Conservation (phyloP, 148 eudicot genomes). For the Chenopodium suecicum region DNA sequence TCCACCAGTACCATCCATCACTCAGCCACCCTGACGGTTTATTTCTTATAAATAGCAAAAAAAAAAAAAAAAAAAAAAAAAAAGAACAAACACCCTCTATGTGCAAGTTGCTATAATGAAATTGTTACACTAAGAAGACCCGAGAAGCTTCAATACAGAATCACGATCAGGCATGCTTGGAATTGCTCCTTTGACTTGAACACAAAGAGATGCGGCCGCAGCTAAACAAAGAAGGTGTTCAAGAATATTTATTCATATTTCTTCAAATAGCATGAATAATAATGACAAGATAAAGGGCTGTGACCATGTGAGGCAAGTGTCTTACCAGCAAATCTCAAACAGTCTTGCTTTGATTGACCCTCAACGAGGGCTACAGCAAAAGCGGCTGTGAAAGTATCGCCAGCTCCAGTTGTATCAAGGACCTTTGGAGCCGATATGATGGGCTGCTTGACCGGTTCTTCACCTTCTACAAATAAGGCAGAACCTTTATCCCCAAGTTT, state of each 20-base stretch:
- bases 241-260: not conserved
- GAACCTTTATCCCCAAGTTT: conserved; percentile 89
- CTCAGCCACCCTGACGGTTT: not conserved
- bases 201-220: conserved; percentile 95
- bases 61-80: too few relatives aligned
- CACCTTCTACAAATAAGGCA: conserved; percentile 74
- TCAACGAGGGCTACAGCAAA: conserved; percentile 90
- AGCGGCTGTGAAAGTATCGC: conserved; percentile 92
- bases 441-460: conserved; percentile 66
- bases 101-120: conserved; percentile 20
- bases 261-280: not conserved
- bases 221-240: conserved; percentile 45
- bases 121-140: conserved; percentile 26
- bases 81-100: not conserved
- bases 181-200: conserved; percentile 96
- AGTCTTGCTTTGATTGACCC: conserved; percentile 71
- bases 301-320: not conserved
- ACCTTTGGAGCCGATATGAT: conserved; percentile 71
- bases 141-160: conserved; percentile 65
- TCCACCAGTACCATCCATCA: not conserved
- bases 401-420: conserved; percentile 91
- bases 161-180: conserved; percentile 93
- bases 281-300: not conserved
- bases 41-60: not conserved
- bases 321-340: conserved; percentile 93